Percentiles rank a stretch among this genome's conserved stretches.
These are phyloP conservation scores for Ilex asprella DNA, from an alignment of 257 asterid genomes.

Conservation along the genomic window DNA sequence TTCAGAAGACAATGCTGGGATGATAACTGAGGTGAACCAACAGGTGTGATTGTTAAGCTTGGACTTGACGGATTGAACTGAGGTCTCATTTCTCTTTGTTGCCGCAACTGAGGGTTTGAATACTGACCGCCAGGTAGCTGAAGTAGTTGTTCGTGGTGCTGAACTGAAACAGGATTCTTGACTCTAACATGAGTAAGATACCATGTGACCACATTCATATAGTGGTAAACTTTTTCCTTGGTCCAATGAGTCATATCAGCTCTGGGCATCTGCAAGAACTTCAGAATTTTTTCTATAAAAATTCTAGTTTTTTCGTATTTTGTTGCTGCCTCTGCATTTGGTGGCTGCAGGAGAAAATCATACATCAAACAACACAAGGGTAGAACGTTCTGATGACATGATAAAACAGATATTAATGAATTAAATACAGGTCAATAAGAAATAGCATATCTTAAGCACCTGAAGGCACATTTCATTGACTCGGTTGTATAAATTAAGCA, in stretches of 20 bases:
- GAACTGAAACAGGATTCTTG: conserved; percentile 1
- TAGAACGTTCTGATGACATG: background rate
- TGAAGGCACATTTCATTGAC: conserved; percentile 14
- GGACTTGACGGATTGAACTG: conserved; percentile 11
- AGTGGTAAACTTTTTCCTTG: conserved; percentile 19
- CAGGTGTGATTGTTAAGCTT: conserved; percentile 1
- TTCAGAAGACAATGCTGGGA: conserved; percentile 18
- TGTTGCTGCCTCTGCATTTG: conserved; percentile 6
- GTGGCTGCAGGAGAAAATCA: conserved; percentile 23
- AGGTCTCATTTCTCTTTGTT: conserved; percentile 11
- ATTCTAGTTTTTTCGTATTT: conserved; percentile 5
- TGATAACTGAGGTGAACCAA: conserved; percentile 10
- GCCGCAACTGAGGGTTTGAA: conserved; percentile 24
- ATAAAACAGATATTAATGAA: background rate
- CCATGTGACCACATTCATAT: conserved; percentile 4
- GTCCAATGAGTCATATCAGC: conserved; percentile 11
- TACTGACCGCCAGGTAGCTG: conserved; percentile 16
- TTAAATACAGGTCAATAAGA: background rate
- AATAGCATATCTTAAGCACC: conserved; percentile 15
- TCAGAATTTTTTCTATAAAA: background rate
- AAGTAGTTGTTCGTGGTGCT: conserved; percentile 22
- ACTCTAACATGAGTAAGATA: background rate
- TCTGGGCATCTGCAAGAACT: conserved; percentile 19
- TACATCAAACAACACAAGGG: conserved; percentile 7
- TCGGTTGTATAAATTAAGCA: conserved; percentile 3